phyloP scores from a whole-genome alignment of 2,329 filamentous ascomycete species.

The Verticillium isaacii region DNA sequence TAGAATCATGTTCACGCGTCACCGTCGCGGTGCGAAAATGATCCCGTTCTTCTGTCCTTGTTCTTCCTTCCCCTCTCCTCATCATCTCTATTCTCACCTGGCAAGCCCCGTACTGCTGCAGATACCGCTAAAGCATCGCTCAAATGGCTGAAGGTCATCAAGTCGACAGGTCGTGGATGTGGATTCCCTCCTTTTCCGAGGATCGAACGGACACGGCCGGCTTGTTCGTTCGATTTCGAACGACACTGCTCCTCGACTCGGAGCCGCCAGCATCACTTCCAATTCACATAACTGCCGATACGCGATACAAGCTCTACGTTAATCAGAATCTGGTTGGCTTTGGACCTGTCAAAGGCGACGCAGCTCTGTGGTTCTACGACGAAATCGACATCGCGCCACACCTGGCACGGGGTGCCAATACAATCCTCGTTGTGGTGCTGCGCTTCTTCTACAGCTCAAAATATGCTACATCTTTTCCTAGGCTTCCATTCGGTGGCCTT shows the following conservation, averaged over 20 bases:
- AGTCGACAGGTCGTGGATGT: constrained; percentile 8
- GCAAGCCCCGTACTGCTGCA: too few species aligned
- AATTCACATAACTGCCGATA: constrained; percentile 18
- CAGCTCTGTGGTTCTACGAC: constrained; percentile 18
- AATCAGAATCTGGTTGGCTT: constrained; percentile 14
- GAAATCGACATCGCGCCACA: constrained; percentile 15
- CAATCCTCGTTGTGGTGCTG: constrained; percentile 11
- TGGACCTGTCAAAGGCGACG: constrained; percentile 18
- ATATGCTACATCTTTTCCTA: constrained; percentile 11
- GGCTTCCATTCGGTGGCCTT: constrained; percentile 9
- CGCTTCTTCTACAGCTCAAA: constrained; percentile 11
- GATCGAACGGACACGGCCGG: constrained; percentile 10
- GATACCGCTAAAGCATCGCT: too few species aligned
- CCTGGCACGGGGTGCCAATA: constrained; percentile 11
- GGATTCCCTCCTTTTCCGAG: constrained; percentile 12
- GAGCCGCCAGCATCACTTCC: not conserved
- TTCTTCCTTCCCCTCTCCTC: too few species aligned
- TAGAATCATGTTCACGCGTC: too few species aligned
- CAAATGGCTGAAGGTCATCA: constrained; percentile 4
- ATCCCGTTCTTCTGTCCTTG: too few species aligned
- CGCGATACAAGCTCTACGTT: constrained; percentile 19
- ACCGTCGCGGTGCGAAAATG: too few species aligned
- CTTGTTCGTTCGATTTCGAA: constrained; percentile 11
- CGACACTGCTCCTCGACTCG: constrained; percentile 1
- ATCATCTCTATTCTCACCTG: too few species aligned